These are phyloP conservation scores for Amaranthus hypochondriacus DNA, from an alignment of 148 eudicot species.

Conservation along the genomic window DNA sequence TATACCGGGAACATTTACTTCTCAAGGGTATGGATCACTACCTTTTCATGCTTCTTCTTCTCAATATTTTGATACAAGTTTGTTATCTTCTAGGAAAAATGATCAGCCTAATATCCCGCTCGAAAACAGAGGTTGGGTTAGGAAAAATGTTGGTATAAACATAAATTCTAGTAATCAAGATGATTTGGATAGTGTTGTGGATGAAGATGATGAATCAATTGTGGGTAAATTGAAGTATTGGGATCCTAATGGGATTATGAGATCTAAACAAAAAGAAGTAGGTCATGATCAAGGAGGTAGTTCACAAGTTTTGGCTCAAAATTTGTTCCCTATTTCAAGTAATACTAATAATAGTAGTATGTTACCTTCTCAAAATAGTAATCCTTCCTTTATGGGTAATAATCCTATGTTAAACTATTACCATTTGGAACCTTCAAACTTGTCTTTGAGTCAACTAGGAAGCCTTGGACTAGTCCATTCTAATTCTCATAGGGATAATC, in stretches of 20 bases:
- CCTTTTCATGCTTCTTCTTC: constrained; percentile 31
- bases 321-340: constrained; percentile 47
- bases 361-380: constrained; percentile 13
- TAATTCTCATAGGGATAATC: no score
- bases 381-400: constrained; percentile 28
- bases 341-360: constrained; percentile 7
- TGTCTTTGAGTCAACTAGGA: constrained; percentile 55
- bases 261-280: constrained; percentile 30
- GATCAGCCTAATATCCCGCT: no score
- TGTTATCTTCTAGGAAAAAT: constrained; percentile 25
- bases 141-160: constrained; percentile 13
- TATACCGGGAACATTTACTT: constrained; percentile 34
- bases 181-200: constrained; percentile 14
- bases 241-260: neutral
- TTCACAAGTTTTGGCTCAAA: constrained; percentile 42
- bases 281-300: constrained; percentile 19
- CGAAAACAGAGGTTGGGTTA: no score
- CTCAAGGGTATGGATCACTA: constrained; percentile 26
- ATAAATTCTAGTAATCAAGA: constrained; percentile 21
- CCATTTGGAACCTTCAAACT: constrained; percentile 51
- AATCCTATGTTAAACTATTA: constrained; percentile 34
- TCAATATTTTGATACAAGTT: constrained; percentile 33
- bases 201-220: constrained; percentile 21
- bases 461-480: neutral
- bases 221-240: constrained; percentile 27